Evolutionary conservation across 352 stramenopile species (phyloP).

Genomic region (Phytophthora sp.): DNA sequence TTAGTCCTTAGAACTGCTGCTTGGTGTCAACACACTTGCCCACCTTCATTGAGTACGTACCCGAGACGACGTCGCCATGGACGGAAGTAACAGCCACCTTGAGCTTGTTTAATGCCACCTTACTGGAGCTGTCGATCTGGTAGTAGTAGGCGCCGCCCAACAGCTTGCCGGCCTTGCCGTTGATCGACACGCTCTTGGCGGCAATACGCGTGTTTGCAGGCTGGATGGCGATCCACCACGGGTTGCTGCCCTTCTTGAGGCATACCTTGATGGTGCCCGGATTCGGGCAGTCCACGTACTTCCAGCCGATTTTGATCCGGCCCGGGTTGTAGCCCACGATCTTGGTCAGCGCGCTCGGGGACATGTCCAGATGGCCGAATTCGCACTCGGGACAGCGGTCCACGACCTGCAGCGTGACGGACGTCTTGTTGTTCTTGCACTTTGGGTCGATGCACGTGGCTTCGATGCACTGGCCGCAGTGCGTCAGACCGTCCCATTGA

Average conservation of each 20-base stretch:
- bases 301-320: slow-evolving; percentile 40
- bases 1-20: slow-evolving; percentile 27
- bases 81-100: slow-evolving; percentile 32
- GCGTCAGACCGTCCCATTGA: slow-evolving; percentile 32
- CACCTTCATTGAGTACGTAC: slow-evolving; percentile 32
- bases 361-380: slow-evolving; percentile 37
- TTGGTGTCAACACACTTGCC: slow-evolving; percentile 28
- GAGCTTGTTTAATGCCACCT: slow-evolving; percentile 31
- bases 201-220: slow-evolving; percentile 29
- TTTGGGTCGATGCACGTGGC: slow-evolving; percentile 36
- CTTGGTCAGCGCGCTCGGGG: slow-evolving; percentile 29
- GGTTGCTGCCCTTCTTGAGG: slow-evolving; percentile 35
- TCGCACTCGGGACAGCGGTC: slow-evolving; percentile 31
- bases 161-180: slow-evolving; percentile 29
- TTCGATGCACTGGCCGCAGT: slow-evolving; percentile 38
- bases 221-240: slow-evolving; percentile 36
- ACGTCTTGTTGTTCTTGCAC: slow-evolving; percentile 30
- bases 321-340: slow-evolving; percentile 35
- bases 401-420: slow-evolving; percentile 34
- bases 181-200: slow-evolving; percentile 33
- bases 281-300: slow-evolving; percentile 37
- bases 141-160: slow-evolving; percentile 34
- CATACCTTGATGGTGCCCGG: slow-evolving; percentile 38
- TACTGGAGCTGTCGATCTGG: slow-evolving; percentile 27
- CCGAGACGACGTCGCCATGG: slow-evolving; percentile 21